These are phyloP conservation scores for Medakamo hakoo DNA, from an alignment of 139 green algal species.

Conservation along the genomic window DNA sequence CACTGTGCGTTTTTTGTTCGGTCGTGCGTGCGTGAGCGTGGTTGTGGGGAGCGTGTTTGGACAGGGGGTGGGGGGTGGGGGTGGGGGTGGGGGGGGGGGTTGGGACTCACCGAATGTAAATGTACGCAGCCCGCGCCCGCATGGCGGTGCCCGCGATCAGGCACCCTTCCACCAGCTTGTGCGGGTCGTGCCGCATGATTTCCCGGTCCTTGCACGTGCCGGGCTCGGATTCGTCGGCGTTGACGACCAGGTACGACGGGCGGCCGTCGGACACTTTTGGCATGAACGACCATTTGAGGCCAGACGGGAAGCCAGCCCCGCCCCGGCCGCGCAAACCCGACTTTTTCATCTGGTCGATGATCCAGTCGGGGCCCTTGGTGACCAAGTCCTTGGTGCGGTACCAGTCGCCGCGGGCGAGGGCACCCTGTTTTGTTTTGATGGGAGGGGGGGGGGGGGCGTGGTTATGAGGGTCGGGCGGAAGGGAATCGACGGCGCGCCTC, in stretches of 20 bases:
- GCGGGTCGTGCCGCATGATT: constrained; percentile 92
- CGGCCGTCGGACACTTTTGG: constrained; percentile 83
- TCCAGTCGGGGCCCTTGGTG: constrained; percentile 85
- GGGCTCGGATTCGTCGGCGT: constrained; percentile 92
- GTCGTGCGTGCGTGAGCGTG: background rate
- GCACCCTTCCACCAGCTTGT: constrained; percentile 95
- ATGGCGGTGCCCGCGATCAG: constrained; percentile 82
- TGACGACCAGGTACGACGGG: constrained; percentile 91
- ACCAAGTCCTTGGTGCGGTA: constrained; percentile 82
- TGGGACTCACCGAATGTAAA: constrained; percentile 92
- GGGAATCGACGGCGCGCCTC: background rate
- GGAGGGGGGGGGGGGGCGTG: background rate
- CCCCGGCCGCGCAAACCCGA: constrained; percentile 81
- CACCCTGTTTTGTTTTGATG: constrained; percentile 22
- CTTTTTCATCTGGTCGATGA: constrained; percentile 94
- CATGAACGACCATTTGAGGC: constrained; percentile 94
- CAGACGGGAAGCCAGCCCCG: constrained; percentile 89
- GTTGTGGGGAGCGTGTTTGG: background rate
- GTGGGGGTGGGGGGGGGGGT: too few species aligned
- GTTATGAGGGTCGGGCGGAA: background rate
- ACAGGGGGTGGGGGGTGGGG: too few species aligned
- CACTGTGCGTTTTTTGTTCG: constrained; percentile 27
- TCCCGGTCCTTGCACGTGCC: constrained; percentile 96
- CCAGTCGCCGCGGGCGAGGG: constrained; percentile 63
- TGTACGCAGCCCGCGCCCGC: constrained; percentile 78